A percentile compares a stretch with the other conserved stretches of the same genome.
These are phyloP conservation scores for Capsella bursapastoris DNA, from an alignment of 345 rosid genomes.

Conservation along the genomic window DNA sequence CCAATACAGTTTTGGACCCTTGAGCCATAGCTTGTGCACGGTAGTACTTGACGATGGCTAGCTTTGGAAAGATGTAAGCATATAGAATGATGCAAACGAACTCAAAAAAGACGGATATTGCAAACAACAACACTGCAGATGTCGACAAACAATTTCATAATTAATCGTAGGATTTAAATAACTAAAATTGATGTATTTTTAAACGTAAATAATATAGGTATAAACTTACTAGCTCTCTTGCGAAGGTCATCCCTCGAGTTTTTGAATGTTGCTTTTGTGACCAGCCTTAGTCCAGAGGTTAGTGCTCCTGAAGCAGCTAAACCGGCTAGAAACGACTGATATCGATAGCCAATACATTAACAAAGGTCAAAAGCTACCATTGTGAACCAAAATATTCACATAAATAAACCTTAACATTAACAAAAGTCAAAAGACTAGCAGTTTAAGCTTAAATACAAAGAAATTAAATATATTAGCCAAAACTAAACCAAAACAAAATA, in stretches of 20 bases:
- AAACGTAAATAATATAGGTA: not conserved
- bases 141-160: not conserved
- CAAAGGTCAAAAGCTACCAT: too few relatives aligned
- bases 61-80: conserved; percentile 59
- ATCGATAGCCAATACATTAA: not conserved
- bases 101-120: conserved; percentile 61
- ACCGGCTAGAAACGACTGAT: conserved; percentile 73
- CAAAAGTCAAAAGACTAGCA: not conserved
- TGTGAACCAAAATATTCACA: too few relatives aligned
- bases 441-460: not conserved
- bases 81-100: conserved; percentile 62
- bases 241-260: conserved; percentile 66
- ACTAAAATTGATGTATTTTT: not conserved
- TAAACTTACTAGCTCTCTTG: conserved; percentile 68
- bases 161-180: not conserved
- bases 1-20: conserved; percentile 75
- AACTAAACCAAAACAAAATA: too few relatives aligned
- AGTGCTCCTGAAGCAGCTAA: conserved; percentile 81
- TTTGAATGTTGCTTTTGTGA: conserved; percentile 71
- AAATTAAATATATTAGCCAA: too few relatives aligned
- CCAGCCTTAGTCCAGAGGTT: conserved; percentile 69
- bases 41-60: conserved; percentile 70
- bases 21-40: conserved; percentile 69
- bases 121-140: conserved; percentile 62
- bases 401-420: not conserved